These are phyloP conservation scores for Paratinospora sagittata DNA, from an alignment of 164 flowering plant species.

Conservation along the genomic window DNA sequence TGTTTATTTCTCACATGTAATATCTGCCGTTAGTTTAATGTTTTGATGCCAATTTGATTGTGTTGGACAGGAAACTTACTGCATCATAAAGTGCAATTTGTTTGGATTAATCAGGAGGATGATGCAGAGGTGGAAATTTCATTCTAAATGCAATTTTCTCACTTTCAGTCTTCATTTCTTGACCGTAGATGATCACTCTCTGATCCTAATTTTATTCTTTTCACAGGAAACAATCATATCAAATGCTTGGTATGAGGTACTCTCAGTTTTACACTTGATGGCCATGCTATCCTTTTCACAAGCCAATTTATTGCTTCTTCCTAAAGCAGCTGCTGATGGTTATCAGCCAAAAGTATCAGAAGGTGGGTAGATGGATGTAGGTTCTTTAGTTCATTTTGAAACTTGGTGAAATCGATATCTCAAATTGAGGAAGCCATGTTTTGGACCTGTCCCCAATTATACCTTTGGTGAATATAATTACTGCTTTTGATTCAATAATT, in stretches of 20 bases:
- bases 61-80: constrained; percentile 59
- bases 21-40: not conserved
- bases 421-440: not conserved
- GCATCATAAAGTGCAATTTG: constrained; percentile 71
- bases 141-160: not conserved
- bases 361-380: constrained; percentile 8
- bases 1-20: not conserved
- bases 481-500: not conserved
- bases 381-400: not conserved
- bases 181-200: constrained; percentile 8
- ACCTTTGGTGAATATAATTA: not conserved
- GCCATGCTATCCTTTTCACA: constrained; percentile 77
- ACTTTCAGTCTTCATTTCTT: not conserved
- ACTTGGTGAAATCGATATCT: not conserved
- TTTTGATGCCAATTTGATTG: constrained; percentile 12
- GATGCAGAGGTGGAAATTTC: constrained; percentile 59
- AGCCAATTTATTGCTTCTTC: constrained; percentile 82
- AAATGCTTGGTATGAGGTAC: constrained; percentile 91
- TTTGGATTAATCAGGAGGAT: constrained; percentile 95
- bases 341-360: constrained; percentile 76
- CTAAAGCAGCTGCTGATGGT: constrained; percentile 77
- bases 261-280: constrained; percentile 92
- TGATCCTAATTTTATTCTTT: constrained; percentile 8
- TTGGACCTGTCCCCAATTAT: not conserved
- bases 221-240: constrained; percentile 81